These are phyloP conservation scores for Eutrema heterophyllum DNA, from an alignment of 345 rosid genomes.

Conservation along the genomic window DNA sequence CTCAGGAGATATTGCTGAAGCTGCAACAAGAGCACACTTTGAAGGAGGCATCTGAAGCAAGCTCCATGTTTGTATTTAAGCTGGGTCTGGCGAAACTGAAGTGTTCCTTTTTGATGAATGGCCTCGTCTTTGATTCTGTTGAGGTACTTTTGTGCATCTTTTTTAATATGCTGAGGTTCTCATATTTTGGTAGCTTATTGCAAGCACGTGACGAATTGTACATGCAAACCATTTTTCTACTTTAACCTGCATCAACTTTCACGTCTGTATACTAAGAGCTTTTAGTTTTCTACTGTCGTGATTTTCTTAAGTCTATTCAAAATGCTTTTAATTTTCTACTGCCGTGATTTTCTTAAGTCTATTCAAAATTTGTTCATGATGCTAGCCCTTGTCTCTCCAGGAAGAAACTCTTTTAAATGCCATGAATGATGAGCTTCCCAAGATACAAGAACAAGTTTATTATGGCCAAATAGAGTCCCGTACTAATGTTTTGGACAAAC, in stretches of 20 bases:
- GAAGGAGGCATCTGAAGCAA: constrained; percentile 55
- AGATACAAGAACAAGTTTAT: constrained; percentile 95
- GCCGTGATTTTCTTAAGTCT: not conserved
- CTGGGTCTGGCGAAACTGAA: constrained; percentile 73
- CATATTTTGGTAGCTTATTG: constrained; percentile 8
- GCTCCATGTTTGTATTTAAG: constrained; percentile 82
- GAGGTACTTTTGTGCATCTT: constrained; percentile 53
- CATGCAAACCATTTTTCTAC: constrained; percentile 8
- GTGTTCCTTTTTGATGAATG: constrained; percentile 87
- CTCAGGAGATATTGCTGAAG: constrained; percentile 78
- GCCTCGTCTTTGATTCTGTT: constrained; percentile 78
- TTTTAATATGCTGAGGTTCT: not conserved
- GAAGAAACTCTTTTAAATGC: constrained; percentile 78
- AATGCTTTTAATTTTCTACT: not conserved
- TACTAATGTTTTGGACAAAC: constrained; percentile 83
- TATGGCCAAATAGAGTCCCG: constrained; percentile 80
- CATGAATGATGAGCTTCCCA: constrained; percentile 93
- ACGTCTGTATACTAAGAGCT: constrained; percentile 13
- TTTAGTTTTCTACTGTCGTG: not conserved
- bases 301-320: not conserved
- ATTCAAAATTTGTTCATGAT: constrained; percentile 13
- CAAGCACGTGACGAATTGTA: not conserved
- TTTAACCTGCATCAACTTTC: constrained; percentile 6
- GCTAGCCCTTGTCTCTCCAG: constrained; percentile 39
- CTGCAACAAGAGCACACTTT: constrained; percentile 67